Conservation (phyloP, 805 yeast species). For the Priceomyces haplophilus region DNA sequence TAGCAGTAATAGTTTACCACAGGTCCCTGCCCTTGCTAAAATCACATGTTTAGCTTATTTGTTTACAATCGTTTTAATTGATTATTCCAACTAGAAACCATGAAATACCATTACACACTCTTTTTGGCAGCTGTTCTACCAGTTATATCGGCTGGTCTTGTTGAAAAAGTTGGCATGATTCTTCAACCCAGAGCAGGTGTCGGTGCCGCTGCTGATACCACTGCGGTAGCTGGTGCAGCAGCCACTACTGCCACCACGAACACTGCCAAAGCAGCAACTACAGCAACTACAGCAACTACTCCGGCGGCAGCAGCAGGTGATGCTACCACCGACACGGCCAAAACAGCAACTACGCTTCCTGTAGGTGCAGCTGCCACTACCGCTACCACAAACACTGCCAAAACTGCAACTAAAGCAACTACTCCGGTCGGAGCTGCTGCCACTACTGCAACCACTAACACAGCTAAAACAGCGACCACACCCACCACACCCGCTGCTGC, state of each 20-base stretch:
- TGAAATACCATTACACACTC: background rate
- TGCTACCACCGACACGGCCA: conserved; percentile 13
- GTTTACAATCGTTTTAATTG: background rate
- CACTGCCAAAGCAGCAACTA: background rate
- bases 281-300: conserved; percentile 14
- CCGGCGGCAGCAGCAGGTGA: conserved; percentile 15
- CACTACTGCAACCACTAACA: conserved; percentile 10
- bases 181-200: background rate
- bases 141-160: background rate
- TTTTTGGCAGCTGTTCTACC: background rate
- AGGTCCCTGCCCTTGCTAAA: too few relatives aligned
- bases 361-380: conserved; percentile 17
- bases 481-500: conserved; percentile 13
- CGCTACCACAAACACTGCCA: conserved; percentile 16
- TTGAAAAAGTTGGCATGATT: background rate
- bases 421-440: conserved; percentile 14
- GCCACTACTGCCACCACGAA: conserved; percentile 8
- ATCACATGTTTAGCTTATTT: background rate
- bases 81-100: background rate
- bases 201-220: conserved; percentile 11
- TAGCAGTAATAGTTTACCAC: too few relatives aligned
- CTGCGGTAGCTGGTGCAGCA: conserved; percentile 7
- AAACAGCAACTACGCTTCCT: conserved; percentile 16
- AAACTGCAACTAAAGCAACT: conserved; percentile 15
- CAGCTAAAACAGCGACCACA: conserved; percentile 12